These are phyloP conservation scores for Hansenula sp. DNA, from an alignment of 1,139 yeast species.

Conservation along the genomic window DNA sequence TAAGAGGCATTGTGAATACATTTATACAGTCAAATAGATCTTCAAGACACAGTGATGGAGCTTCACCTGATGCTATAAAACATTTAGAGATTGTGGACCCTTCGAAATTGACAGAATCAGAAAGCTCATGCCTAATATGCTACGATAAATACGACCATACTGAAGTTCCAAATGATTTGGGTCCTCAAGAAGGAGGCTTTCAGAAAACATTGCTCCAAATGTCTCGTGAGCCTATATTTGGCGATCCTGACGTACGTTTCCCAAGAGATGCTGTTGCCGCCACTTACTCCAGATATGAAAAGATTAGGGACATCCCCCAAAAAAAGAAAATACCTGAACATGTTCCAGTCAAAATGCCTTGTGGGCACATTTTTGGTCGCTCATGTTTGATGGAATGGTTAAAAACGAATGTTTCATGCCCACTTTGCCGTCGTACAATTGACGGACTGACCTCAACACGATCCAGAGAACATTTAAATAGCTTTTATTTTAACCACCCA, in stretches of 20 bases:
- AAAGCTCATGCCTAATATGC: constrained; percentile 16
- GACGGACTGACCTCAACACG: not conserved
- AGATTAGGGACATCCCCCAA: not conserved
- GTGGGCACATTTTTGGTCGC: constrained; percentile 57
- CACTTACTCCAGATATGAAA: not conserved
- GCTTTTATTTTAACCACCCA: no score
- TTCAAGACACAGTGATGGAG: constrained; percentile 5
- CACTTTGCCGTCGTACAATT: constrained; percentile 41
- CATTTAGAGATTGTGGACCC: constrained; percentile 12
- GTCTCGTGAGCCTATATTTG: not conserved
- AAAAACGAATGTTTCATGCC: constrained; percentile 52
- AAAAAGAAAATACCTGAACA: constrained; percentile 30
- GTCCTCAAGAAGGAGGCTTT: no score
- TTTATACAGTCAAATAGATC: constrained; percentile 6
- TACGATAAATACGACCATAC: constrained; percentile 14
- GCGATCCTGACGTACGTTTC: not conserved
- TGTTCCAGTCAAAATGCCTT: constrained; percentile 61
- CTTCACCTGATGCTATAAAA: constrained; percentile 17
- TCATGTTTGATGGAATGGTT: constrained; percentile 67
- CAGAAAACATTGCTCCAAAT: not conserved
- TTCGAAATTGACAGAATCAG: constrained; percentile 6
- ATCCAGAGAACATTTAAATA: not conserved
- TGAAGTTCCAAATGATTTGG: not conserved
- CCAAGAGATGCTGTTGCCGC: not conserved
- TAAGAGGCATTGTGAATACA: constrained; percentile 12